Conservation (phyloP, 202 grass and related monocot species). For the Brachypodium distachyon region DNA sequence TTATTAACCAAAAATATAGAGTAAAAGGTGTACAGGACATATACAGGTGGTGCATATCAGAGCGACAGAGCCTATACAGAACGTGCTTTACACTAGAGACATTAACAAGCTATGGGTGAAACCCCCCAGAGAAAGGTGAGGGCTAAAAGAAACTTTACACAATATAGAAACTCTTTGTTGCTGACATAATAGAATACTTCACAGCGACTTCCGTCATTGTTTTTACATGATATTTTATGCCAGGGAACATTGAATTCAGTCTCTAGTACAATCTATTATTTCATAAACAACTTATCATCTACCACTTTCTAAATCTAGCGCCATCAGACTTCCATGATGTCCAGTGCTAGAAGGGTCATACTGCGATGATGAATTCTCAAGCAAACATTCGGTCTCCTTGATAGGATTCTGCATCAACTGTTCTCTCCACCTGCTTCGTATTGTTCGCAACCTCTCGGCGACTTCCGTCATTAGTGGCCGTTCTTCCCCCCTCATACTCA, state of each 20-base stretch:
- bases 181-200: neutral
- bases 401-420: constrained; percentile 7
- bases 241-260: neutral
- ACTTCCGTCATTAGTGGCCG: constrained; percentile 34
- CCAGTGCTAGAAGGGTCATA: constrained; percentile 21
- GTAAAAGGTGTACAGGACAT: neutral
- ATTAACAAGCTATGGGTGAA: neutral
- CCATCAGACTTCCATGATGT: constrained; percentile 9
- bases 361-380: constrained; percentile 5
- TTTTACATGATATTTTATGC: neutral
- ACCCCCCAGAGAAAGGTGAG: neutral
- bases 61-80: neutral
- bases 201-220: no score
- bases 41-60: neutral
- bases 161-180: neutral
- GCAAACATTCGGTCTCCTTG: constrained; percentile 7
- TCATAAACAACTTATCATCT: constrained; percentile 15
- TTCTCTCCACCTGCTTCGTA: constrained; percentile 13
- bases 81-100: neutral
- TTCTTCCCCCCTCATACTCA: constrained; percentile 36
- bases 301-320: constrained; percentile 20
- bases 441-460: constrained; percentile 15
- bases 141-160: neutral
- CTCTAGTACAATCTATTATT: neutral
- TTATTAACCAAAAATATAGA: neutral